A percentile compares a stretch with the other conserved stretches of the same genome.
phyloP scores from a whole-genome alignment of 2,329 filamentous ascomycete genomes.

The Aspergillus ochraceoroseus region DNA sequence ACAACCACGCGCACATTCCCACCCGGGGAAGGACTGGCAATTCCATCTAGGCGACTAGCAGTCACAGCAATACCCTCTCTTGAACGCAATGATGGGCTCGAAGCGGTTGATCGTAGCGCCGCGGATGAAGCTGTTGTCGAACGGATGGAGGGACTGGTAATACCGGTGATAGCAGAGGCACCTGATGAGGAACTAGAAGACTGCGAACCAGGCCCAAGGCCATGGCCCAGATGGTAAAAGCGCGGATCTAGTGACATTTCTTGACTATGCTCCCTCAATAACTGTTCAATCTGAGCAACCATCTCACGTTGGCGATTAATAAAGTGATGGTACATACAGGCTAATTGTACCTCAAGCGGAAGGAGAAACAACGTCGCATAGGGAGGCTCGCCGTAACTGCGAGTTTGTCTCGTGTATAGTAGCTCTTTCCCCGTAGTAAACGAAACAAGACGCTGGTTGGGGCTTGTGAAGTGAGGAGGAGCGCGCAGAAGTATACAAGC shows the following conservation, averaged over 20 bases:
- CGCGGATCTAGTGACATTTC: conserved; percentile 42
- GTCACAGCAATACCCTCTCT: conserved; percentile 62
- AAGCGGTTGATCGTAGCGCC: conserved; percentile 58
- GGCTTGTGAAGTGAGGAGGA: not conserved
- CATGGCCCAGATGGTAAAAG: conserved; percentile 36
- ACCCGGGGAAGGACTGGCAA: conserved; percentile 51
- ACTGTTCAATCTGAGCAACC: conserved; percentile 38
- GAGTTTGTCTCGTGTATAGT: no score
- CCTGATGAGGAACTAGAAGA: conserved; percentile 35
- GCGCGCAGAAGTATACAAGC: not conserved
- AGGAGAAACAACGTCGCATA: conserved; percentile 11
- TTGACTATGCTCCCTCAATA: conserved; percentile 36
- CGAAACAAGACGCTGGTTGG: not conserved
- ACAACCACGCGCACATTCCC: conserved; percentile 82
- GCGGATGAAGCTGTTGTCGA: conserved; percentile 38
- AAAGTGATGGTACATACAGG: conserved; percentile 42
- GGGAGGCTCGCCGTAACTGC: conserved; percentile 6
- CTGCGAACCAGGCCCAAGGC: conserved; percentile 31
- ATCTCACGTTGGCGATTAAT: conserved; percentile 39
- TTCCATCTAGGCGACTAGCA: conserved; percentile 43
- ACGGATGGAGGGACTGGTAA: conserved; percentile 35
- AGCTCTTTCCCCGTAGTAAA: not conserved
- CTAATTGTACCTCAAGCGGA: conserved; percentile 19
- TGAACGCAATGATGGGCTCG: conserved; percentile 71
- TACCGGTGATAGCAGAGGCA: conserved; percentile 32